phyloP scores from a whole-genome alignment of 495 filamentous ascomycete species.

The Zalerion maritima region DNA sequence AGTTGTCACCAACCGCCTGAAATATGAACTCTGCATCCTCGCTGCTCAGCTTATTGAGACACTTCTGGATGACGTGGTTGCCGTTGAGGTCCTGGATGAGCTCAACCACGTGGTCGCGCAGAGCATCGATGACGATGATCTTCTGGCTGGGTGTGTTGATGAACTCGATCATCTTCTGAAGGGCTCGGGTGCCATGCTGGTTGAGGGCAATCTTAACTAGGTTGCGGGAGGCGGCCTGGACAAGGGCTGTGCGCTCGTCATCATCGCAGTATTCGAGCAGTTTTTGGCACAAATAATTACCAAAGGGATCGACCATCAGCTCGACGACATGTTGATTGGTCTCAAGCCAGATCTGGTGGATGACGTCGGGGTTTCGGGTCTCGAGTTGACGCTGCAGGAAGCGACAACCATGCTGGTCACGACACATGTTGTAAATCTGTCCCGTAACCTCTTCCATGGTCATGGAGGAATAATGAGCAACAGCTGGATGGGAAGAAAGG shows the following conservation, averaged over 20 bases:
- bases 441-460: constrained; percentile 65
- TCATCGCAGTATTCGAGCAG: constrained; percentile 84
- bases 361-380: constrained; percentile 64
- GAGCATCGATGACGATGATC: constrained; percentile 63
- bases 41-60: constrained; percentile 75
- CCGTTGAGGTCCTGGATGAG: constrained; percentile 95
- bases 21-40: constrained; percentile 91
- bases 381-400: constrained; percentile 96
- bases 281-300: constrained; percentile 97
- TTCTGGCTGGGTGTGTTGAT: constrained; percentile 68
- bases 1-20: constrained; percentile 72
- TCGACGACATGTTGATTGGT: constrained; percentile 84
- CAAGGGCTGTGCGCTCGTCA: constrained; percentile 82
- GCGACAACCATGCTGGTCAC: constrained; percentile 93
- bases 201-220: constrained; percentile 89
- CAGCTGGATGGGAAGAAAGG: constrained; percentile 23
- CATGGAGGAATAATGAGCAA: constrained; percentile 60
- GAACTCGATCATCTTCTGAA: constrained; percentile 99
- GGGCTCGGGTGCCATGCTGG: constrained; percentile 86
- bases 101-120: constrained; percentile 67
- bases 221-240: constrained; percentile 71
- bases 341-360: constrained; percentile 86
- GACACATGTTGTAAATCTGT: constrained; percentile 76
- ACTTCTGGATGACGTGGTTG: constrained; percentile 98
- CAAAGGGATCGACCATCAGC: constrained; percentile 97